phyloP scores from a whole-genome alignment of 108 stramenopile species.

The Craspedostauros australis region DNA sequence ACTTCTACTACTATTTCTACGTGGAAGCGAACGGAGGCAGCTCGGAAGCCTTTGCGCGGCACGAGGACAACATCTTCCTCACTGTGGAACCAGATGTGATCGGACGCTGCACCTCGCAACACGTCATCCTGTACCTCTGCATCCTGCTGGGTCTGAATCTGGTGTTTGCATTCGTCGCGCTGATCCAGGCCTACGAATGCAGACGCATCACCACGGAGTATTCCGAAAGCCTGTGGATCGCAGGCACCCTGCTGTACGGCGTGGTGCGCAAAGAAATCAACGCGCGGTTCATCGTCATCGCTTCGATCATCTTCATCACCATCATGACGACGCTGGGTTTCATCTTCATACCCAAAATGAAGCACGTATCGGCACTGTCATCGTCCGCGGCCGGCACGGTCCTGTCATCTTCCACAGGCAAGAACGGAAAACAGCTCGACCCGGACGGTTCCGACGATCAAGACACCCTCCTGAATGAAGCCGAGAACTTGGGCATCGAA shows the following conservation, averaged over 20 bases:
- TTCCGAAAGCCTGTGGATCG: constrained; percentile 32
- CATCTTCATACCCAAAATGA: constrained; percentile 52
- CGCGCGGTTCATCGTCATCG: constrained; percentile 7
- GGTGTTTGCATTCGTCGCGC: constrained; percentile 16
- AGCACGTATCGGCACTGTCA: neutral
- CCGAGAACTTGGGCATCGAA: neutral
- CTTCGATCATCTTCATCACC: constrained; percentile 21
- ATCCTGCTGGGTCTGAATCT: constrained; percentile 23
- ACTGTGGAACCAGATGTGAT: constrained; percentile 12
- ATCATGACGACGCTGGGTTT: constrained; percentile 20
- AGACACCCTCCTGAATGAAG: neutral
- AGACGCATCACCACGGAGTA: constrained; percentile 40
- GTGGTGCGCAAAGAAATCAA: constrained; percentile 19
- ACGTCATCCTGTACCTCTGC: constrained; percentile 2
- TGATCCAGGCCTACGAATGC: constrained; percentile 43
- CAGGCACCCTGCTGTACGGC: constrained; percentile 21
- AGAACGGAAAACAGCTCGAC: neutral
- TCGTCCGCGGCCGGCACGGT: neutral
- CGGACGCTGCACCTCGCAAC: constrained; percentile 18
- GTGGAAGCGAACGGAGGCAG: no score
- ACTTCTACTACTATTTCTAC: no score
- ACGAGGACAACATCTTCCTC: no score
- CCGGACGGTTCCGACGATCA: neutral
- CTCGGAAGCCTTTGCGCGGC: no score
- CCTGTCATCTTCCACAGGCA: neutral